Evolutionary conservation across 1,284 basidiomycete genomes (phyloP).

Genomic region (Vanrija humicola): DNA sequence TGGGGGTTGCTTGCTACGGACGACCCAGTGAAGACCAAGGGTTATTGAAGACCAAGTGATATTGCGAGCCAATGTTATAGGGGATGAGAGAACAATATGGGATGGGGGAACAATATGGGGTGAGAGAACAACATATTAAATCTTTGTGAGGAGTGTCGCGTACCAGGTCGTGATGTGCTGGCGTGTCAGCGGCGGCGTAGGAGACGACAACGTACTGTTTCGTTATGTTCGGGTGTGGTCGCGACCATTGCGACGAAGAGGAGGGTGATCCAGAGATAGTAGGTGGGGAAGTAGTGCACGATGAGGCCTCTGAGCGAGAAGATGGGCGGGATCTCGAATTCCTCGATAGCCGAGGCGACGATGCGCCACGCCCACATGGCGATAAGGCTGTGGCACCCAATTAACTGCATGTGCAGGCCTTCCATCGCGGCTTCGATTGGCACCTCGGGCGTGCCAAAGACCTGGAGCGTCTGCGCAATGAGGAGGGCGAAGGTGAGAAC

Average conservation of each 20-base stretch:
- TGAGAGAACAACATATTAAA: not conserved
- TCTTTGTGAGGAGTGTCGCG: too few relatives aligned
- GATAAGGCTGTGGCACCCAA: conserved; percentile 32
- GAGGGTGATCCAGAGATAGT: conserved; percentile 35
- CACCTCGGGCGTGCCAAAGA: conserved; percentile 15
- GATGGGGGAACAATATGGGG: not conserved
- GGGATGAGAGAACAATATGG: not conserved
- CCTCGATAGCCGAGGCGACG: conserved; percentile 27
- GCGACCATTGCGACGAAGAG: conserved; percentile 33
- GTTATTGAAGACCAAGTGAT: not conserved
- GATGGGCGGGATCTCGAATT: conserved; percentile 27
- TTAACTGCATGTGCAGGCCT: conserved; percentile 25
- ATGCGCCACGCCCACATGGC: conserved; percentile 39
- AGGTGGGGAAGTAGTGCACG: conserved; percentile 28
- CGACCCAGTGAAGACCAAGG: too few relatives aligned
- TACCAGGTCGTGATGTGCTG: too few relatives aligned
- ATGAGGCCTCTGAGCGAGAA: conserved; percentile 27
- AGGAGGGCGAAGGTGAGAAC: conserved; percentile 25
- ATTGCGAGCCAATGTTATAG: not conserved
- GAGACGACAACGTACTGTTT: conserved; percentile 11
- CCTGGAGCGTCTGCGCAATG: conserved; percentile 24
- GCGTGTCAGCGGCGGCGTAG: not conserved
- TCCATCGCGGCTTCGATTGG: conserved; percentile 3
- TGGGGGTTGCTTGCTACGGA: too few relatives aligned
- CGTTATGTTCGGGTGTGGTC: conserved; percentile 28